phyloP scores from a whole-genome alignment of 2,329 filamentous ascomycete genomes.

The Cladosporium austrohemisphaericum region DNA sequence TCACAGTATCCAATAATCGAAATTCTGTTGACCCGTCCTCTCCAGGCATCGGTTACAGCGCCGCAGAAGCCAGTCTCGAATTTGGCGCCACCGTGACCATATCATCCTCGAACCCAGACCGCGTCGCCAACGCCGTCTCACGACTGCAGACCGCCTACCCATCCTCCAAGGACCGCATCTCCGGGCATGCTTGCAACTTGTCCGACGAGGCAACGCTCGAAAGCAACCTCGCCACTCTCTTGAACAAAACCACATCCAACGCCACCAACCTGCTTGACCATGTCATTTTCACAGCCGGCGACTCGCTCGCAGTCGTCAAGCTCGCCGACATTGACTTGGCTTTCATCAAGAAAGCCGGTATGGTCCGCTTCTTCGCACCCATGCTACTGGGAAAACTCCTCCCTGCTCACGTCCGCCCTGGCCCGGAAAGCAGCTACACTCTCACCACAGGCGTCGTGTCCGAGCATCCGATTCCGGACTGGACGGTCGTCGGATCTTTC shows the following conservation, averaged over 20 bases:
- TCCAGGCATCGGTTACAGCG: slow-evolving; percentile 59
- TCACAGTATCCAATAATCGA: background rate
- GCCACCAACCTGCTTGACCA: slow-evolving; percentile 48
- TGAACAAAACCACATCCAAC: slow-evolving; percentile 37
- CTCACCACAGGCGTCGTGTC: slow-evolving; percentile 54
- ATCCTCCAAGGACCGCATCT: slow-evolving; percentile 37
- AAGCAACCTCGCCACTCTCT: slow-evolving; percentile 44
- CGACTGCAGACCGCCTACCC: slow-evolving; percentile 45
- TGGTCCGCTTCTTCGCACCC: slow-evolving; percentile 51
- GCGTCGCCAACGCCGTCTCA: slow-evolving; percentile 47
- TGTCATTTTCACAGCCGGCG: slow-evolving; percentile 56
- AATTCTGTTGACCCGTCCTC: slow-evolving; percentile 1
- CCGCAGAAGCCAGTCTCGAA: slow-evolving; percentile 56
- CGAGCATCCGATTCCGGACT: slow-evolving; percentile 51
- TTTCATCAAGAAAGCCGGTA: slow-evolving; percentile 38
- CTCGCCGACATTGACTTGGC: slow-evolving; percentile 43
- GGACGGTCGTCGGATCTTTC: slow-evolving; percentile 48
- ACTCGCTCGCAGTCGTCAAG: slow-evolving; percentile 39
- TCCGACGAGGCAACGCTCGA: slow-evolving; percentile 45
- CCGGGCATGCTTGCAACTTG: slow-evolving; percentile 49
- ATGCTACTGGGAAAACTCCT: slow-evolving; percentile 53
- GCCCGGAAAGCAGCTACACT: slow-evolving; percentile 48
- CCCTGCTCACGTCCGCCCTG: slow-evolving; percentile 41
- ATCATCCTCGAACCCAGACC: slow-evolving; percentile 53
- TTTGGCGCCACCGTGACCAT: slow-evolving; percentile 56